phyloP scores from a whole-genome alignment of 2,329 filamentous ascomycete species.

The Allantophomopsis lycopodina region DNA sequence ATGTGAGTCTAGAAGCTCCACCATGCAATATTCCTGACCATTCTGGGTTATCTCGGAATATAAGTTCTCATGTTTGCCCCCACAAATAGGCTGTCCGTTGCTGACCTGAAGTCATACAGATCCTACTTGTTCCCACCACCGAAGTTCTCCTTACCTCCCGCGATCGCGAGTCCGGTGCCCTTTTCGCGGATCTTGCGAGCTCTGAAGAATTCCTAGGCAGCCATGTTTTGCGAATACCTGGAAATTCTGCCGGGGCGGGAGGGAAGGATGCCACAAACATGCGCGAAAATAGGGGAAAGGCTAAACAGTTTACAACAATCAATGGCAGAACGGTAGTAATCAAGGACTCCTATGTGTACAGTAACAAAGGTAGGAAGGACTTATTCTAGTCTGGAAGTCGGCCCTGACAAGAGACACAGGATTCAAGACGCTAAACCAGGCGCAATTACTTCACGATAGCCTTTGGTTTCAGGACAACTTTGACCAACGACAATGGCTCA shows the following conservation, averaged over 20 bases:
- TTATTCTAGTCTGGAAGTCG: neutral
- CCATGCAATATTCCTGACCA: neutral
- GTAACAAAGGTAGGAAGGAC: slow-evolving; percentile 66
- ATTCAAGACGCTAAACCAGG: slow-evolving; percentile 84
- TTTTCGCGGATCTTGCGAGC: slow-evolving; percentile 66
- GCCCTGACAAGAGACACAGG: slow-evolving; percentile 34
- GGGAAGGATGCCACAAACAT: slow-evolving; percentile 51
- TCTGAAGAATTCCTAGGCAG: slow-evolving; percentile 94
- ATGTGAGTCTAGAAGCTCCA: slow-evolving; percentile 34
- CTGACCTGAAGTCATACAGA: slow-evolving; percentile 22
- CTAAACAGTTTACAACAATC: slow-evolving; percentile 83
- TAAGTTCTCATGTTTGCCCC: no score
- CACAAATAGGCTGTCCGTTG: no score
- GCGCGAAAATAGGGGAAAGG: slow-evolving; percentile 81
- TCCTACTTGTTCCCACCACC: slow-evolving; percentile 86
- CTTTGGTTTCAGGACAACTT: slow-evolving; percentile 84
- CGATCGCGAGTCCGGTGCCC: slow-evolving; percentile 71
- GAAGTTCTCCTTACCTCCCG: slow-evolving; percentile 79
- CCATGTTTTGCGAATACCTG: slow-evolving; percentile 82
- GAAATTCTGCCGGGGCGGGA: slow-evolving; percentile 30
- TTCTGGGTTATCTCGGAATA: no score
- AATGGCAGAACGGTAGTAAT: slow-evolving; percentile 90
- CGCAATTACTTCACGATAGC: slow-evolving; percentile 69
- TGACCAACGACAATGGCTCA: slow-evolving; percentile 84
- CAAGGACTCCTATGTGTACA: slow-evolving; percentile 86